These are phyloP conservation scores for Hortiboletus rubellus DNA, from an alignment of 1,284 basidiomycete species.

Conservation along the genomic window DNA sequence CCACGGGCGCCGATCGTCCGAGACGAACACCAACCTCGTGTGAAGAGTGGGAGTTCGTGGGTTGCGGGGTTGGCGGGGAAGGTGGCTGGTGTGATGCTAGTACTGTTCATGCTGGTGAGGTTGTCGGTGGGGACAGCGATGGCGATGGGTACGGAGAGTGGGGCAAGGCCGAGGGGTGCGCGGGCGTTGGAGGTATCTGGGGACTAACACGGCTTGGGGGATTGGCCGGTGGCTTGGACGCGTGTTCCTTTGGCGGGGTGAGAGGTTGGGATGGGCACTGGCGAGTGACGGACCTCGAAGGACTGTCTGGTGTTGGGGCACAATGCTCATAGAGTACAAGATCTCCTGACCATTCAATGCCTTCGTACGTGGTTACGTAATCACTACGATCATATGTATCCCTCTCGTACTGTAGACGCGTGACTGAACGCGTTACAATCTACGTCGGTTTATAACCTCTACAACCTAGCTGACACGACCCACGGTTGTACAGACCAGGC, in stretches of 20 bases:
- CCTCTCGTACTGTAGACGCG: slow-evolving; percentile 9
- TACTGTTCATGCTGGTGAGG: background rate
- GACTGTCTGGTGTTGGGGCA: slow-evolving; percentile 5
- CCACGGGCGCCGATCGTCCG: background rate
- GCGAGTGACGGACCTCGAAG: slow-evolving; percentile 28
- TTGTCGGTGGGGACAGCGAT: slow-evolving; percentile 17
- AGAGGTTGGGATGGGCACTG: background rate
- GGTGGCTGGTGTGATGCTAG: slow-evolving; percentile 2
- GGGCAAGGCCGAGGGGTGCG: slow-evolving; percentile 37
- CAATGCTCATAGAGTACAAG: slow-evolving; percentile 32
- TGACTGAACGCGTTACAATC: slow-evolving; percentile 11
- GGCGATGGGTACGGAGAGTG: slow-evolving; percentile 37
- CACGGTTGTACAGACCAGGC: slow-evolving; percentile 30
- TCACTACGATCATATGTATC: background rate
- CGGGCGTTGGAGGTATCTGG: slow-evolving; percentile 39
- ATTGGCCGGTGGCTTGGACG: slow-evolving; percentile 31
- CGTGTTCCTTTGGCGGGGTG: slow-evolving; percentile 37
- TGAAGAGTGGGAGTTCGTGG: slow-evolving; percentile 39
- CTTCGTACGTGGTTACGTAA: slow-evolving; percentile 22
- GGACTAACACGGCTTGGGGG: slow-evolving; percentile 37
- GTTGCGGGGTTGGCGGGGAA: slow-evolving; percentile 20
- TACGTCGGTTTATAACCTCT: background rate
- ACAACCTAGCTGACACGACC: slow-evolving; percentile 12
- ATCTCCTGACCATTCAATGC: slow-evolving; percentile 15
- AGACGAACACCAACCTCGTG: slow-evolving; percentile 37